Evolutionary conservation across 2,329 filamentous ascomycete genomes (phyloP).

Genomic region (Pseudofabraea citricarpa): DNA sequence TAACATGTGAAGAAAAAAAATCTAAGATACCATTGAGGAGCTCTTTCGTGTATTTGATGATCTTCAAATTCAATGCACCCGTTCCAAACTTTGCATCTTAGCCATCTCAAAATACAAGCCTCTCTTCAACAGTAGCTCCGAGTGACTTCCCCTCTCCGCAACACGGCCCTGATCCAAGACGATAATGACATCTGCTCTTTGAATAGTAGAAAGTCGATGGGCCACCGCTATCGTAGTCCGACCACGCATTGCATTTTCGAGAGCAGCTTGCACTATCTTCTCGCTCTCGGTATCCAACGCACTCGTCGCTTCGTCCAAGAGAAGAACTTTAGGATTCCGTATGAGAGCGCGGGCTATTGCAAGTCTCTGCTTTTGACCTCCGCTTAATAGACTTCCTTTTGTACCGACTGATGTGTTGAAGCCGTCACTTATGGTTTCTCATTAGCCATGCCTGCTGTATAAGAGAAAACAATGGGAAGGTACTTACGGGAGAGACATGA

Average conservation of each 20-base stretch:
- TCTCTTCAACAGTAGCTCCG: slow-evolving; percentile 60
- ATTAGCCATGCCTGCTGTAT: neutral
- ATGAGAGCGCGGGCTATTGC: slow-evolving; percentile 84
- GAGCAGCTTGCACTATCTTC: slow-evolving; percentile 70
- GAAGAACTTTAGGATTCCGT: slow-evolving; percentile 76
- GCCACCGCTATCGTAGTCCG: slow-evolving; percentile 89
- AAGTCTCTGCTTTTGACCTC: slow-evolving; percentile 89
- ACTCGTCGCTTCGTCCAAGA: slow-evolving; percentile 76
- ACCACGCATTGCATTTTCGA: slow-evolving; percentile 74
- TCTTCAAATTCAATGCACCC: too few relatives aligned
- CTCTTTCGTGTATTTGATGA: too few relatives aligned
- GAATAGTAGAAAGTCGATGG: slow-evolving; percentile 82
- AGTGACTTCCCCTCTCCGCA: slow-evolving; percentile 76
- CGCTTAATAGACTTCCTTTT: slow-evolving; percentile 78
- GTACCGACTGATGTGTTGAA: slow-evolving; percentile 80
- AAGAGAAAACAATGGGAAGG: slow-evolving; percentile 41
- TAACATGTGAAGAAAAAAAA: too few relatives aligned
- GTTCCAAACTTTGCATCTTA: slow-evolving; percentile 72
- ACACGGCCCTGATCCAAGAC: slow-evolving; percentile 87
- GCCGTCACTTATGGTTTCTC: slow-evolving; percentile 46
- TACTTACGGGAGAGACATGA: slow-evolving; percentile 51
- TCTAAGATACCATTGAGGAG: too few relatives aligned
- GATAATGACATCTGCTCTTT: slow-evolving; percentile 88
- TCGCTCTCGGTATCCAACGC: slow-evolving; percentile 72
- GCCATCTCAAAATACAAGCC: slow-evolving; percentile 73